A percentile compares a stretch with the other conserved stretches of the same genome.
These are phyloP conservation scores for Immersiporthe knoxdaviesiana DNA, from an alignment of 2,329 filamentous ascomycete genomes.

Conservation along the genomic window DNA sequence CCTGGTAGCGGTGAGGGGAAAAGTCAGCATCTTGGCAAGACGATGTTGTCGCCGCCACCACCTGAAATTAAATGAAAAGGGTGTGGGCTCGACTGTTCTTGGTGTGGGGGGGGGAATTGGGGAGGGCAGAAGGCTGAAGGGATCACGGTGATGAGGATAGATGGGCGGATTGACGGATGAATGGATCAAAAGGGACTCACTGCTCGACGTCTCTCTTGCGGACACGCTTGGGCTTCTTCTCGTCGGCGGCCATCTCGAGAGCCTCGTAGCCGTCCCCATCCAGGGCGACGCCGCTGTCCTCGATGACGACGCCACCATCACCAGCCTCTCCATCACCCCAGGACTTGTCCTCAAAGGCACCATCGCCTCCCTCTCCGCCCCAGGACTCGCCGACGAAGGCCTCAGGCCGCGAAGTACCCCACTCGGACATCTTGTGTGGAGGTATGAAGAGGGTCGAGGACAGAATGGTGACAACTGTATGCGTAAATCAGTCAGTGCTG, in stretches of 20 bases:
- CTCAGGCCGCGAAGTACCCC: background rate
- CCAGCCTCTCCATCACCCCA: background rate
- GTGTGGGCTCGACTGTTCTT: no score
- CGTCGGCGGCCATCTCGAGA: background rate
- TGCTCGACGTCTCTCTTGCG: slow-evolving; percentile 26
- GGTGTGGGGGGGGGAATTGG: no score
- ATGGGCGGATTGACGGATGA: background rate
- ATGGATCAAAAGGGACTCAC: slow-evolving; percentile 17
- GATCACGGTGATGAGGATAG: background rate
- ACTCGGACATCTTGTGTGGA: background rate
- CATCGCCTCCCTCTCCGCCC: background rate
- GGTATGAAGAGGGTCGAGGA: background rate
- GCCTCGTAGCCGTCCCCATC: background rate
- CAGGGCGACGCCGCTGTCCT: background rate
- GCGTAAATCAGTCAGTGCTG: background rate
- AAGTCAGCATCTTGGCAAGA: background rate
- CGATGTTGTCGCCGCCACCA: background rate
- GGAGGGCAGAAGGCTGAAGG: background rate
- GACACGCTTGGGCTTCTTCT: slow-evolving; percentile 21
- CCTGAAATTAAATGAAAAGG: no score
- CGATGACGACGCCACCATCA: background rate
- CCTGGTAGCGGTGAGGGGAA: background rate
- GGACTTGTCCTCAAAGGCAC: background rate
- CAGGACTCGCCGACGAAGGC: background rate
- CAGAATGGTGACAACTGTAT: background rate